Evolutionary conservation across 371 early-diverging fungal species (phyloP).

Genomic region (Dinochytrium kinnereticum): DNA sequence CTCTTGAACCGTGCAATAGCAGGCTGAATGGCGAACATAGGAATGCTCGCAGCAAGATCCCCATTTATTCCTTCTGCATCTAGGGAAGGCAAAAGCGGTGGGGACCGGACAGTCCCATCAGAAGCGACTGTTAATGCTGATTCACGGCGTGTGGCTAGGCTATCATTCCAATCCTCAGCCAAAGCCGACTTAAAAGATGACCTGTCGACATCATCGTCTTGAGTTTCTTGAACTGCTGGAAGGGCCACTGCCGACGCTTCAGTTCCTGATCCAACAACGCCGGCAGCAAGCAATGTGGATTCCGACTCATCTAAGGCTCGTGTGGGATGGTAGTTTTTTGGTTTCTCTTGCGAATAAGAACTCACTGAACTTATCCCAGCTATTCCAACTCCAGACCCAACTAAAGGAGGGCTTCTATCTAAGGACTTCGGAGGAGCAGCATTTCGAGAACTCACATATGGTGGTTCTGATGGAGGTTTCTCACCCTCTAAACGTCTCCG

Average conservation of each 20-base stretch:
- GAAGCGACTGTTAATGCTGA: neutral
- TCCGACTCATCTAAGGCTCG: neutral
- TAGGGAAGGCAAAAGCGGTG: neutral
- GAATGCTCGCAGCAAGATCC: neutral
- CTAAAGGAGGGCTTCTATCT: too few relatives aligned
- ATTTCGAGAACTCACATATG: neutral
- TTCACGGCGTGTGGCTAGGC: neutral
- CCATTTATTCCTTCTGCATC: neutral
- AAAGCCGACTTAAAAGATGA: conserved; percentile 1
- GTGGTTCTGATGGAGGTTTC: conserved; percentile 5
- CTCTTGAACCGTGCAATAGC: too few relatives aligned
- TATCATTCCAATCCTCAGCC: neutral
- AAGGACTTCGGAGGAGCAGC: neutral
- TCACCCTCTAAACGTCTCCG: neutral
- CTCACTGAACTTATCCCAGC: neutral
- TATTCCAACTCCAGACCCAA: neutral
- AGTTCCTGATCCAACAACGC: neutral
- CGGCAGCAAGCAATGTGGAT: neutral
- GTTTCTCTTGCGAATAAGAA: neutral
- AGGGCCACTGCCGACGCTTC: neutral
- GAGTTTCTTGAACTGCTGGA: too few relatives aligned
- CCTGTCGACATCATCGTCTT: neutral
- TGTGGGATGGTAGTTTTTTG: neutral
- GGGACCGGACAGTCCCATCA: conserved; percentile 1
- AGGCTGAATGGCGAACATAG: neutral